Percentiles rank a stretch among this genome's conserved stretches.
These are phyloP conservation scores for sorghum (Sorghum bicolor) DNA, from an alignment of 176 grass and related monocot species.

Conservation along the genomic window DNA sequence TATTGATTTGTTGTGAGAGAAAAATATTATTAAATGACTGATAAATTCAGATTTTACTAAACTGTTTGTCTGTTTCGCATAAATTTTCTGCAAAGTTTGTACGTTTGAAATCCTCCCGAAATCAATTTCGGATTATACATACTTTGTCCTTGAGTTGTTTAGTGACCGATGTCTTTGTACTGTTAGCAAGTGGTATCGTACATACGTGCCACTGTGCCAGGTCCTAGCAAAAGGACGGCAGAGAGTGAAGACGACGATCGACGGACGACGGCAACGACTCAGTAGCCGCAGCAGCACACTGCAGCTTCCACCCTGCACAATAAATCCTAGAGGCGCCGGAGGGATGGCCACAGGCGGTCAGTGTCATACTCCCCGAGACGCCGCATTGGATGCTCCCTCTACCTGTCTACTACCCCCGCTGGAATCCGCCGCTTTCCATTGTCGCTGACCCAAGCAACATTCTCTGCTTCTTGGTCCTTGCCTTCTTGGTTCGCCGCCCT, in stretches of 20 bases:
- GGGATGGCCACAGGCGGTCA: conserved; percentile 3
- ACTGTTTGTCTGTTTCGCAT: background rate
- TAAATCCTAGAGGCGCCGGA: conserved; percentile 32
- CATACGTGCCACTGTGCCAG: background rate
- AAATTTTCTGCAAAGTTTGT: background rate
- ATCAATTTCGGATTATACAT: background rate
- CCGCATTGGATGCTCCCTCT: conserved; percentile 40
- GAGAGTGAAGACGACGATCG: background rate
- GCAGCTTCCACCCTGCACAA: background rate
- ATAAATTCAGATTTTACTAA: no score
- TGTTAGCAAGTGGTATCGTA: background rate
- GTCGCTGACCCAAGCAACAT: background rate
- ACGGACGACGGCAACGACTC: no score
- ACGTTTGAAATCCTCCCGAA: background rate
- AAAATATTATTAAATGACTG: no score
- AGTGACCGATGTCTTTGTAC: background rate
- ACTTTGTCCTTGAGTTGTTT: background rate
- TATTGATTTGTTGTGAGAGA: no score
- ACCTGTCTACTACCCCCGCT: background rate
- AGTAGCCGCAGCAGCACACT: background rate
- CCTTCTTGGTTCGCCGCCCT: background rate
- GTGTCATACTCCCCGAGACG: conserved; percentile 32
- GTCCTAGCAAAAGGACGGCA: background rate
- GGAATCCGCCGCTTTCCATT: background rate
- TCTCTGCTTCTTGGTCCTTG: conserved; percentile 22